Evolutionary conservation across 1,284 basidiomycete genomes (phyloP), one percentile per base, ranked within the genome.

Genomic region (Pseudomicrostroma phylloplanum): DNA sequence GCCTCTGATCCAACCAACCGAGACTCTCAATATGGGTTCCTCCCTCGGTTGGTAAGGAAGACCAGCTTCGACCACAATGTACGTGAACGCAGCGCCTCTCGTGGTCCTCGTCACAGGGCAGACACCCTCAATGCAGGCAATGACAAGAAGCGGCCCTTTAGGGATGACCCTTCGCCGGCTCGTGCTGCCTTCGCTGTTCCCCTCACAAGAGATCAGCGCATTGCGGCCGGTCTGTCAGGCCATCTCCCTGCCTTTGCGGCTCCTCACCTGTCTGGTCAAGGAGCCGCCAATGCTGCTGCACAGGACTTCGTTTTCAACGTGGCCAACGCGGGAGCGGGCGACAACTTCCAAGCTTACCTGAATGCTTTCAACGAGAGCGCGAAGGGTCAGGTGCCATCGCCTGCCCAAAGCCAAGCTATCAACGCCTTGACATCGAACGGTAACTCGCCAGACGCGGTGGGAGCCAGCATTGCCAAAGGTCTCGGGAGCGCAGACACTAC

Each of bases 1-100:
- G 67, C 72, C 51, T 68, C 71, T 6, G 72, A 75, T 54, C 63
- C 73, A 21, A 72, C 71, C 39, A 78, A 78, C 63, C 74, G 76
- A 55, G 74, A 78, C 61, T 75, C 76, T 6, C 74, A 77, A 46
- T 78, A 78, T 60, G 76, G 76, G 36, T 78, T 78, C 66, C 55
- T 78, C 42, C 76, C 76, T 1, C 68, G 76, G 12, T 58, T 77
- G 41, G 76, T 78, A 19, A 72, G 76, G 36, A 78, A 78, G 69
- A 78, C 76, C 3, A 76, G 74, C 55, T 78, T 78, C 61, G 76
- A 78, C 58, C 76, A 78, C 68, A 77, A 76, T 55, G 76, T 78
- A 26, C 42, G 61, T n/a, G 74, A 75, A 39, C 69, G 74, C 40
- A 77, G 74, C 63, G 64, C 67, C 53, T 75, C 73, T 13, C 66